Evolutionary conservation across 2,329 filamentous ascomycete genomes (phyloP).

Genomic region (Phaeosphaeriaceae sp.): DNA sequence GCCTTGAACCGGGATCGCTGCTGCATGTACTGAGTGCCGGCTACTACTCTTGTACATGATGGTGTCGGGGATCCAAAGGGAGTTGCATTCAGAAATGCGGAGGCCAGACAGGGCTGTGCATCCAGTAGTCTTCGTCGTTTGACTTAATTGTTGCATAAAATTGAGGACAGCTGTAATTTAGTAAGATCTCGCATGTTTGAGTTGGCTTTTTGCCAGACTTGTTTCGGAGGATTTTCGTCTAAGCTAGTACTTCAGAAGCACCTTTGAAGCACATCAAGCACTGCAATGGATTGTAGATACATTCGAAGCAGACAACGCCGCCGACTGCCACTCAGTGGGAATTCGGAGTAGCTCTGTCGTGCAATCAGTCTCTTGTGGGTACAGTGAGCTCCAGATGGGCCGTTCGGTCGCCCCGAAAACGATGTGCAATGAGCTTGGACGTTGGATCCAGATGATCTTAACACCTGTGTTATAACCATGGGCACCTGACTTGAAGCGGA

Average conservation of each 20-base stretch:
- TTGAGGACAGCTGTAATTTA: slow-evolving; percentile 29
- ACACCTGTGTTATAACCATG: neutral
- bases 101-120: slow-evolving; percentile 5
- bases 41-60: slow-evolving; percentile 25
- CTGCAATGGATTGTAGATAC: neutral
- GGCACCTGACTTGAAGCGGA: neutral
- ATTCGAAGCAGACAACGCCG: neutral
- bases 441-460: slow-evolving; percentile 1
- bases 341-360: neutral
- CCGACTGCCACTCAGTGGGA: neutral
- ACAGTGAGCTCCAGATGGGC: neutral
- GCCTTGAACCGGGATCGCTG: slow-evolving; percentile 10
- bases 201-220: slow-evolving; percentile 20
- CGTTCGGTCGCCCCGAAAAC: neutral
- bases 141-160: slow-evolving; percentile 8
- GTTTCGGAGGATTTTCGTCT: slow-evolving; percentile 25
- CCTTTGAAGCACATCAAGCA: neutral
- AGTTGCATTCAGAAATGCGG: slow-evolving; percentile 12
- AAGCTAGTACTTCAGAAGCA: slow-evolving; percentile 3
- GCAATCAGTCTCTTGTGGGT: neutral
- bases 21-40: slow-evolving; percentile 18
- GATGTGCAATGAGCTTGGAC: slow-evolving; percentile 2
- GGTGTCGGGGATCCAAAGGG: slow-evolving; percentile 7
- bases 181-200: slow-evolving; percentile 20
- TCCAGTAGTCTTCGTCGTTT: slow-evolving; percentile 15